phyloP scores from a whole-genome alignment of 2,329 filamentous ascomycete genomes.

The Alternaria viburni region DNA sequence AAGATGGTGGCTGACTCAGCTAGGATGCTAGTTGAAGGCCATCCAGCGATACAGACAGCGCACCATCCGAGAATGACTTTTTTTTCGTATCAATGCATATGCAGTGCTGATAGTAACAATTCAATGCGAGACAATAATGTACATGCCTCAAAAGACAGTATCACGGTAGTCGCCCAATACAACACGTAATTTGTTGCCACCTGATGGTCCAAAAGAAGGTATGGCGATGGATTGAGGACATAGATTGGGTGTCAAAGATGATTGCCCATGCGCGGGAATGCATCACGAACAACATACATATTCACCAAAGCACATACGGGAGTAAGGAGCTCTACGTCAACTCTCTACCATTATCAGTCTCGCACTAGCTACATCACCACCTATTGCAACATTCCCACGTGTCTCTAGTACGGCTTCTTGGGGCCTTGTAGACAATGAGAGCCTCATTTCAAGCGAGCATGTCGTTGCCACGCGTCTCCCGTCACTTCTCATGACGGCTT shows the following conservation, averaged over 20 bases:
- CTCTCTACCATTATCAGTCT: conserved; percentile 1
- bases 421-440: conserved; percentile 6
- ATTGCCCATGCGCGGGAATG: background rate
- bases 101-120: background rate
- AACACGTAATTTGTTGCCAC: background rate
- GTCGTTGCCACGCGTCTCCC: conserved; percentile 5
- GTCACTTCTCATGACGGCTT: background rate
- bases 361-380: background rate
- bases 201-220: too few relatives aligned
- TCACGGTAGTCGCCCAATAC: background rate
- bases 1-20: conserved; percentile 17
- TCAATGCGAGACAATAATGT: background rate
- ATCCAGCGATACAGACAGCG: background rate
- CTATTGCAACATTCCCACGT: conserved; percentile 2
- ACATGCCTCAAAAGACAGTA: background rate
- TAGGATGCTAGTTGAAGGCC: background rate
- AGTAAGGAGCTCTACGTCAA: background rate
- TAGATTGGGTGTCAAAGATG: background rate
- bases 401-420: conserved; percentile 12
- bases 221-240: background rate
- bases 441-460: background rate
- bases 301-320: background rate
- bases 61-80: background rate
- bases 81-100: background rate
- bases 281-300: background rate